A percentile compares a stretch with the other conserved stretches of the same genome.
Evolutionary conservation across 306 rosid species (phyloP).

Genomic region (Trifolium subterraneum): DNA sequence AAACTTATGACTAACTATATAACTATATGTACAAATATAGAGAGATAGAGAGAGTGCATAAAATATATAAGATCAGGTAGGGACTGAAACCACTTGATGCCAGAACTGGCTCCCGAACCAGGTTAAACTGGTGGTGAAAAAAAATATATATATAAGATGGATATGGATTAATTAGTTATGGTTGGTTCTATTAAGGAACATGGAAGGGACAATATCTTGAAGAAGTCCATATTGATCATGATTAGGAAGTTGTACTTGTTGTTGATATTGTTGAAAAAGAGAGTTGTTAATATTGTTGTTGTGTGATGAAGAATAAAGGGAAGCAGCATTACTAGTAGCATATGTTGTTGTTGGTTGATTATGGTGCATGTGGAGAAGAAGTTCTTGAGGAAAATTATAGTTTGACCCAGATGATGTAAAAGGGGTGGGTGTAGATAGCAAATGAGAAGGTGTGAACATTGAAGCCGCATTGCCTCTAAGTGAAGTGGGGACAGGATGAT

Average conservation of each 20-base stretch:
- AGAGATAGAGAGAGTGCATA: background rate
- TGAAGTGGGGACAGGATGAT: conserved; percentile 81
- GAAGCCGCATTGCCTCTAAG: conserved; percentile 66
- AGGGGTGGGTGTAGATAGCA: conserved; percentile 43
- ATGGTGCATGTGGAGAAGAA: conserved; percentile 41
- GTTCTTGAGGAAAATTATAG: conserved; percentile 49
- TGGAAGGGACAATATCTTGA: conserved; percentile 76
- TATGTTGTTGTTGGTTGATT: background rate
- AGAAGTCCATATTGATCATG: conserved; percentile 61
- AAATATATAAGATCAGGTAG: no score
- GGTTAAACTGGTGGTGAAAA: no score
- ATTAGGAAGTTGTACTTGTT: conserved; percentile 36
- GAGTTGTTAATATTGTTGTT: conserved; percentile 28
- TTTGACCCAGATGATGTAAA: conserved; percentile 36
- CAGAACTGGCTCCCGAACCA: no score
- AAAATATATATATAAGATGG: background rate
- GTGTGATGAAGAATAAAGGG: conserved; percentile 34
- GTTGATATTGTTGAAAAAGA: conserved; percentile 43
- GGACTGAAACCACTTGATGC: no score
- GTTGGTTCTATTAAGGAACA: conserved; percentile 69
- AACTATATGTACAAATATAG: conserved; percentile 19
- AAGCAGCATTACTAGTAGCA: background rate
- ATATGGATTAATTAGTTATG: conserved; percentile 10
- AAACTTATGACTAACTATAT: background rate
- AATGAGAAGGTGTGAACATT: conserved; percentile 65